phyloP scores from a whole-genome alignment of 2,329 filamentous ascomycete genomes.

The Trichoderma hamatum region DNA sequence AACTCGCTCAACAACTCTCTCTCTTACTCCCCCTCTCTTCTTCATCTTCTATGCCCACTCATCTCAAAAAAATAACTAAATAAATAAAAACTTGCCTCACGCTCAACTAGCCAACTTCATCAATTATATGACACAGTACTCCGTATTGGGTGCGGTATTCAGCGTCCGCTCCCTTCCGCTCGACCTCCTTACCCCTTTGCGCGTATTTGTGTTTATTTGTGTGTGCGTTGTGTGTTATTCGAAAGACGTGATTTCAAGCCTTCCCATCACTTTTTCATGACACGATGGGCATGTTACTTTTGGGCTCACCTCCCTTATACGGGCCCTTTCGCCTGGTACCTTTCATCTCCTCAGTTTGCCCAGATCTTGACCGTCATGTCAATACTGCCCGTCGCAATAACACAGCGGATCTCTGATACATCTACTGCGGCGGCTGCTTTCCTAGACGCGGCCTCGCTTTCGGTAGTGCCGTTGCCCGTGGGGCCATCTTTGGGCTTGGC shows the following conservation, averaged over 20 bases:
- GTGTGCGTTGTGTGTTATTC: neutral
- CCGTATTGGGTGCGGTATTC: conserved; percentile 3
- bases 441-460: conserved; percentile 44
- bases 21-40: conserved; percentile 15
- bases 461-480: conserved; percentile 25
- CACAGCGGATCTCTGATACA: conserved; percentile 68
- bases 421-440: conserved; percentile 48
- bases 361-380: conserved; percentile 80
- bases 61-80: neutral
- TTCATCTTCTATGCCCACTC: neutral
- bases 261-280: neutral
- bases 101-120: conserved; percentile 22
- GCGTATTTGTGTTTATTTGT: neutral
- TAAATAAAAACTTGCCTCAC: conserved; percentile 2
- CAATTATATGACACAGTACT: conserved; percentile 18
- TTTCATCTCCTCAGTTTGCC: conserved; percentile 52
- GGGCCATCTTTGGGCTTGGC: conserved; percentile 40
- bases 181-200: neutral
- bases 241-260: neutral
- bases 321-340: too few species aligned
- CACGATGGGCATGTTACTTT: neutral
- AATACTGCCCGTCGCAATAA: conserved; percentile 85
- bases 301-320: neutral
- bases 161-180: neutral
- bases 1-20: neutral